Evolutionary conservation across 352 stramenopile species (phyloP).

Genomic region (Globisporangium parvum): DNA sequence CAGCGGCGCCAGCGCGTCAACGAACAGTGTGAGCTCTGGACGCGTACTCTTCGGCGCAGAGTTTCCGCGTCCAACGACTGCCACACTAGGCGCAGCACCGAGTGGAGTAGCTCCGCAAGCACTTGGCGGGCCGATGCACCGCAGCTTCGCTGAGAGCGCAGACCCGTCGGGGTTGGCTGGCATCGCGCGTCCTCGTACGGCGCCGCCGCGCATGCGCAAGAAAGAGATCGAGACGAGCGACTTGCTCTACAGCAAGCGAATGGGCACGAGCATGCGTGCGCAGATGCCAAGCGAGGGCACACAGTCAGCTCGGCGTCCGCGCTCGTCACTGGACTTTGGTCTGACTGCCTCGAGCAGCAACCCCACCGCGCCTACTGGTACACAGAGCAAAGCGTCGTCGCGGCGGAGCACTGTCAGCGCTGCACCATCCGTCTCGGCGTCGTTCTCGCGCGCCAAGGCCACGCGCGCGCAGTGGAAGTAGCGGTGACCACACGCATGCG

Average conservation of each 20-base stretch:
- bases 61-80: constrained; percentile 8
- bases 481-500: neutral
- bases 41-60: constrained; percentile 12
- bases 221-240: constrained; percentile 38
- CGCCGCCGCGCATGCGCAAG: constrained; percentile 29
- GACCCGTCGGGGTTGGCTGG: neutral
- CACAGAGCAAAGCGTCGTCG: neutral
- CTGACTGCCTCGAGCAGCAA: constrained; percentile 3
- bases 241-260: constrained; percentile 34
- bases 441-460: constrained; percentile 18
- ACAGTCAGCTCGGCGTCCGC: constrained; percentile 22
- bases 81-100: neutral
- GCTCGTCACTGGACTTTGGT: constrained; percentile 28
- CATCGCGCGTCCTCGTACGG: constrained; percentile 27
- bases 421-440: constrained; percentile 2
- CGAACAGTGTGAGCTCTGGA: neutral
- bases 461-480: constrained; percentile 50
- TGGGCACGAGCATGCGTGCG: constrained; percentile 21
- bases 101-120: neutral
- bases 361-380: neutral
- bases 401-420: constrained; percentile 9
- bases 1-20: neutral
- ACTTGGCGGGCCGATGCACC: constrained; percentile 7
- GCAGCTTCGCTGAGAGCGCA: constrained; percentile 2
- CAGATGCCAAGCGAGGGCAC: constrained; percentile 19